A percentile compares a stretch with the other conserved stretches of the same genome.
Evolutionary conservation across 2,329 filamentous ascomycete genomes (phyloP).

Genomic region (Cryphonectria carpinicola): DNA sequence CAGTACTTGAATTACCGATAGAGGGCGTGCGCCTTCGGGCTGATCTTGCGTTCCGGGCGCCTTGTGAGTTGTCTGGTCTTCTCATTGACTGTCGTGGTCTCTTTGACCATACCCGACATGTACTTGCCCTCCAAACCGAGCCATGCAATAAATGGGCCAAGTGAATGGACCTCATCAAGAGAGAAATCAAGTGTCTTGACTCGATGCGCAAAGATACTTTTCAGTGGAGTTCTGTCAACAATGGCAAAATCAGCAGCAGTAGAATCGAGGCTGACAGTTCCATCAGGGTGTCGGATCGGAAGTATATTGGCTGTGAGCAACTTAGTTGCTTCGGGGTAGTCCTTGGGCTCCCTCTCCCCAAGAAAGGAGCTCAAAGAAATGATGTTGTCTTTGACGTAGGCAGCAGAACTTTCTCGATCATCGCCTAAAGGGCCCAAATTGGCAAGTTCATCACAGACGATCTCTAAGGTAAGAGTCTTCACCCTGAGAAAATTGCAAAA

Average conservation of each 20-base stretch:
- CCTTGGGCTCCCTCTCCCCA: not conserved
- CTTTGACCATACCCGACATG: constrained; percentile 39
- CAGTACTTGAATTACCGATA: constrained; percentile 36
- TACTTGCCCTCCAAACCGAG: constrained; percentile 37
- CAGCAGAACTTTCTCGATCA: constrained; percentile 17
- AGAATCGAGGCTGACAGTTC: constrained; percentile 26
- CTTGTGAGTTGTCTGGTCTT: constrained; percentile 30
- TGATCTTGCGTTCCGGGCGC: constrained; percentile 34
- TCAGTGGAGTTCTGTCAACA: constrained; percentile 38
- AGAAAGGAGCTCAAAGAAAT: constrained; percentile 41
- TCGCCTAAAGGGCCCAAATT: constrained; percentile 21
- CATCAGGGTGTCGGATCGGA: constrained; percentile 33
- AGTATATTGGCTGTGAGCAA: constrained; percentile 31
- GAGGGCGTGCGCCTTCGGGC: constrained; percentile 36
- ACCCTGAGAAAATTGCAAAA: constrained; percentile 37
- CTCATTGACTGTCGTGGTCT: constrained; percentile 38
- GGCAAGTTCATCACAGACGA: constrained; percentile 40
- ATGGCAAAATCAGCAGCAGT: constrained; percentile 38
- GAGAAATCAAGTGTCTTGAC: constrained; percentile 43
- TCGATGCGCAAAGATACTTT: constrained; percentile 34
- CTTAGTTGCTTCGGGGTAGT: not conserved
- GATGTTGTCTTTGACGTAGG: constrained; percentile 39
- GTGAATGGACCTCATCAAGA: constrained; percentile 37
- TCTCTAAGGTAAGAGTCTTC: constrained; percentile 34
- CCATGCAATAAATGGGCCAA: constrained; percentile 43